A percentile compares a stretch with the other conserved stretches of the same genome.
Evolutionary conservation across 768 basidiomycete genomes (phyloP).

Genomic region (Leccinum rimulosum): DNA sequence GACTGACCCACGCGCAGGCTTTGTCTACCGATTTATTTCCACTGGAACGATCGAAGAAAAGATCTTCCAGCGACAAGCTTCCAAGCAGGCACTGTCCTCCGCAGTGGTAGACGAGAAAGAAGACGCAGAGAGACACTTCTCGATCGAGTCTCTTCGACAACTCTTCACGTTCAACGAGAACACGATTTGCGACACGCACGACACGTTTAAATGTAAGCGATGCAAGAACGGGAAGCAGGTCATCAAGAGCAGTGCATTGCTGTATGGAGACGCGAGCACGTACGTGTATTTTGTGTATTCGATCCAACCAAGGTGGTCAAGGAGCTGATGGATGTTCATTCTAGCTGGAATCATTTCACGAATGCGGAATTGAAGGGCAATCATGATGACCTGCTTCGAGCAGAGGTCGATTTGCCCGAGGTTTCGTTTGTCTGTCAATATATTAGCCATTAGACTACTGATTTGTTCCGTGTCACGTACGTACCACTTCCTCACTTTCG

Average conservation of each 20-base stretch:
- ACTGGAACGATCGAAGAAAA: constrained; percentile 99
- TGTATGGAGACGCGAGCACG: constrained; percentile 98
- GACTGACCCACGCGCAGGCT: constrained; percentile 50
- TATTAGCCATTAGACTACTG: constrained; percentile 66
- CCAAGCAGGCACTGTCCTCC: constrained; percentile 93
- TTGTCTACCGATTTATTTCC: constrained; percentile 97
- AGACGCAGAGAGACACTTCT: constrained; percentile 94
- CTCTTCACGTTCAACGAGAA: constrained; percentile 88
- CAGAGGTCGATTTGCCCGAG: constrained; percentile 78
- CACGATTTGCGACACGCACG: constrained; percentile 91
- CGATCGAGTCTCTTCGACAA: constrained; percentile 81
- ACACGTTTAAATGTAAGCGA: constrained; percentile 95
- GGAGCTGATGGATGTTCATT: constrained; percentile 1
- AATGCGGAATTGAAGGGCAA: constrained; percentile 85
- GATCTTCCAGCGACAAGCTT: constrained; percentile 96
- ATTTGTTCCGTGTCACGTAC: no score
- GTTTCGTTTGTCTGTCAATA: constrained; percentile 98
- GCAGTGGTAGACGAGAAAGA: constrained; percentile 99
- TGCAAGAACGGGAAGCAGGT: constrained; percentile 85
- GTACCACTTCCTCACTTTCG: no score
- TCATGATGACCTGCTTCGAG: constrained; percentile 92
- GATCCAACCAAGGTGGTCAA: neutral
- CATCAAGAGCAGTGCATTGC: constrained; percentile 76
- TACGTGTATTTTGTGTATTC: constrained; percentile 42
- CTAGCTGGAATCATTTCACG: constrained; percentile 96